Conservation (phyloP, 164 flowering plant genomes). For the Hamamelis virginiana region DNA sequence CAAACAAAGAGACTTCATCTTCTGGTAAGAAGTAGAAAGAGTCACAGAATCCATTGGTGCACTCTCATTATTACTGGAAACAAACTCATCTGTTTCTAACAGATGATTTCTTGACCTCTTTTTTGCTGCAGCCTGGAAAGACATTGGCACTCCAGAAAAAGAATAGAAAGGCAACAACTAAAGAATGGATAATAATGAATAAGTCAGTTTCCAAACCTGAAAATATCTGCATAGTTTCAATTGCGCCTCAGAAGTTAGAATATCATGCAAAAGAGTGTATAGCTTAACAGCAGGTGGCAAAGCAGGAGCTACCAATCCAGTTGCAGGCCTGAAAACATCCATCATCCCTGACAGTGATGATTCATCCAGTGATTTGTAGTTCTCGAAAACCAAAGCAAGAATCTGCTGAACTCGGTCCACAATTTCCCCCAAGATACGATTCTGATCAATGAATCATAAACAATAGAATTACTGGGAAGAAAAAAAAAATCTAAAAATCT, state of each 20-base stretch:
- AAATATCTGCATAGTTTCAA: slow-evolving; percentile 62
- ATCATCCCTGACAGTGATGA: slow-evolving; percentile 64
- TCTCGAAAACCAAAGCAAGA: slow-evolving; percentile 73
- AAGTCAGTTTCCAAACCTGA: slow-evolving; percentile 51
- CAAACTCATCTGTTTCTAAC: slow-evolving; percentile 84
- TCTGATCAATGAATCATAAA: slow-evolving; percentile 40
- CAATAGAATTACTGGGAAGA: neutral
- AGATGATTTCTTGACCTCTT: slow-evolving; percentile 79
- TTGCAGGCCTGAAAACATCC: slow-evolving; percentile 68
- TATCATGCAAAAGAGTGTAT: slow-evolving; percentile 74
- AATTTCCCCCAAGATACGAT: slow-evolving; percentile 80
- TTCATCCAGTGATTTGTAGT: slow-evolving; percentile 87
- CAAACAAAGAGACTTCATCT: slow-evolving; percentile 72
- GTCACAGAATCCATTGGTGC: slow-evolving; percentile 47
- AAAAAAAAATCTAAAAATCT: neutral
- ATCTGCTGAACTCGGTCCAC: slow-evolving; percentile 76
- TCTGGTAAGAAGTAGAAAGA: slow-evolving; percentile 70
- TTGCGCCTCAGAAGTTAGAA: slow-evolving; percentile 82
- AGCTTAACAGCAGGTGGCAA: slow-evolving; percentile 79
- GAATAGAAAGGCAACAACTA: neutral
- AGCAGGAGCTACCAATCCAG: slow-evolving; percentile 80
- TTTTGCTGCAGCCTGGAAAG: slow-evolving; percentile 70
- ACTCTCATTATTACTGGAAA: slow-evolving; percentile 51
- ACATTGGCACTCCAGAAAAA: slow-evolving; percentile 1
- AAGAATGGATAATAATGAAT: slow-evolving; percentile 3